phyloP scores from a whole-genome alignment of 805 yeast genomes.

The Metschnikowia drakensbergensis region DNA sequence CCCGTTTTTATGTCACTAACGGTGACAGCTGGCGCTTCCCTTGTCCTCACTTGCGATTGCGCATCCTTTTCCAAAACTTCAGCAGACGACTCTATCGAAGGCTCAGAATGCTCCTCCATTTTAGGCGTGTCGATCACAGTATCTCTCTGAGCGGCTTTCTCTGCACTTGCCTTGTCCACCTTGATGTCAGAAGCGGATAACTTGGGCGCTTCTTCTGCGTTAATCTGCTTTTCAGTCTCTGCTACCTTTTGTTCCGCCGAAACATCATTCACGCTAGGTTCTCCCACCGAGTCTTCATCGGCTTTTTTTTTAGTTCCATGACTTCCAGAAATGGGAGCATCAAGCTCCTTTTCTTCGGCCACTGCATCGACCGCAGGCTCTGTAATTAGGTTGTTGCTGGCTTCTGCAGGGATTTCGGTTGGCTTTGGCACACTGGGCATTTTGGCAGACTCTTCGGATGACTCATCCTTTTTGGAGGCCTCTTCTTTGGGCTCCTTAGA shows the following conservation, averaged over 20 bases:
- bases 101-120: background rate
- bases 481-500: background rate
- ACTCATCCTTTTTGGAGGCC: background rate
- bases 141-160: background rate
- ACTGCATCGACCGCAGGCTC: background rate
- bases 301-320: no score
- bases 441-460: background rate
- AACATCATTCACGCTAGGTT: conserved; percentile 14
- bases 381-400: background rate
- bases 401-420: background rate
- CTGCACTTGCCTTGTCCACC: background rate
- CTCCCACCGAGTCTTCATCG: background rate
- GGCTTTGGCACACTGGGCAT: background rate
- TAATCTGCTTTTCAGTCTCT: conserved; percentile 8
- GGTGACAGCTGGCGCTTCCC: conserved; percentile 5
- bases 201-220: conserved; percentile 6
- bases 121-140: background rate
- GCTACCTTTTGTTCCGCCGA: conserved; percentile 14
- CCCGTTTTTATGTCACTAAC: background rate
- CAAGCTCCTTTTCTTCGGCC: background rate
- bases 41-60: conserved; percentile 13
- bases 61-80: conserved; percentile 19
- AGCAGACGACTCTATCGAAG: conserved; percentile 3
- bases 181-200: conserved; percentile 7
- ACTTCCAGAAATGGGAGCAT: background rate